Conservation (phyloP, 108 stramenopile genomes). For the Pseudonitzschia pungens region DNA sequence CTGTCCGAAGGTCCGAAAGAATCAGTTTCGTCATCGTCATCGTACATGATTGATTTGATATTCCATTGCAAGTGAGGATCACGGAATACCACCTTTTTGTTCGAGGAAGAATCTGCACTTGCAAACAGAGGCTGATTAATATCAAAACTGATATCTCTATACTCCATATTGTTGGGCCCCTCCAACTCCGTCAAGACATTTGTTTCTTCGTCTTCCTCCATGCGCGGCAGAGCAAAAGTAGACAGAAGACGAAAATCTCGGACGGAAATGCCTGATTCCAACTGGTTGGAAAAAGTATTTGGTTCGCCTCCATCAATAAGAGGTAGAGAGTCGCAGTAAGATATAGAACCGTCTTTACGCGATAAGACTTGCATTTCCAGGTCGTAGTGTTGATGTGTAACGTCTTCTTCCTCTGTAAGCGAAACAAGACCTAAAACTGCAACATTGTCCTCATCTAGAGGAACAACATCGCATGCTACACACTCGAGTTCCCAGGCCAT, state of each 20-base stretch:
- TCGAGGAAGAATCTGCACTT: conserved; percentile 1
- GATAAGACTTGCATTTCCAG: conserved; percentile 76
- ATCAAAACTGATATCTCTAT: conserved; percentile 11
- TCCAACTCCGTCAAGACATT: conserved; percentile 1
- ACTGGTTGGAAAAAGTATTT: not conserved
- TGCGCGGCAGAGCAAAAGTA: conserved; percentile 62
- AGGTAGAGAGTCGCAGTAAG: conserved; percentile 47
- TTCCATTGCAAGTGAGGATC: conserved; percentile 76
- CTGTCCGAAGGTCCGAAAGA: conserved; percentile 16
- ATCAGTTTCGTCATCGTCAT: conserved; percentile 24
- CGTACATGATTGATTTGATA: conserved; percentile 41
- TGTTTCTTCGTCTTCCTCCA: conserved; percentile 52
- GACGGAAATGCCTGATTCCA: conserved; percentile 19
- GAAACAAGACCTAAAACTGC: conserved; percentile 69
- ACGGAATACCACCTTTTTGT: conserved; percentile 20
- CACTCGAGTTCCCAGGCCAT: conserved; percentile 92
- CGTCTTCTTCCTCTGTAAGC: conserved; percentile 20
- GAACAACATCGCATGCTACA: conserved; percentile 72
- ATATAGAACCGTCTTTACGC: conserved; percentile 49
- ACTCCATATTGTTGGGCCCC: conserved; percentile 10
- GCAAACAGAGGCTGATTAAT: conserved; percentile 16
- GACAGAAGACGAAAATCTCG: conserved; percentile 51
- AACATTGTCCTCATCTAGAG: conserved; percentile 70
- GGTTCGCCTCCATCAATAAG: conserved; percentile 8
- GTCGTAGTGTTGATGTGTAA: conserved; percentile 35